Conservation (phyloP, 2,329 filamentous ascomycete species). For the Teratosphaeria destructans region DNA sequence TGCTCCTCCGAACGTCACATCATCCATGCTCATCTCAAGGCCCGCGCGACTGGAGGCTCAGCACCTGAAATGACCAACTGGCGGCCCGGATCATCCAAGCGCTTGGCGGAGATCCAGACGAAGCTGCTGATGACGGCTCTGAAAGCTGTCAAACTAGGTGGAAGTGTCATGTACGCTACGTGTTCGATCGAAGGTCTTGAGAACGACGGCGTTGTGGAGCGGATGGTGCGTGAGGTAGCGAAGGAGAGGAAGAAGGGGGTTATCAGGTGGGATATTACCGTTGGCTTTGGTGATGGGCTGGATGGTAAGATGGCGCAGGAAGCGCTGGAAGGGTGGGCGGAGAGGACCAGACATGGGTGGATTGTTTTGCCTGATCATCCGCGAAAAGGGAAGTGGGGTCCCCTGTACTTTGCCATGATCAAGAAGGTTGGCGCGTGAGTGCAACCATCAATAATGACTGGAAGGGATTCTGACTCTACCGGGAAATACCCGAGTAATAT, state of each 20-base stretch:
- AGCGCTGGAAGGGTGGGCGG: constrained; percentile 15
- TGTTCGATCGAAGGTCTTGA: constrained; percentile 31
- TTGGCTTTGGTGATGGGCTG: constrained; percentile 14
- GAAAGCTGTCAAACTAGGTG: constrained; percentile 25
- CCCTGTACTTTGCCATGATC: constrained; percentile 31
- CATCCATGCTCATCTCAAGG: constrained; percentile 26
- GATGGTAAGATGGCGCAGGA: constrained; percentile 6
- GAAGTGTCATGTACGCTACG: constrained; percentile 31
- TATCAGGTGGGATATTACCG: constrained; percentile 22
- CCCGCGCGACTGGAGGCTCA: constrained; percentile 18
- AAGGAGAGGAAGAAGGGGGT: constrained; percentile 30
- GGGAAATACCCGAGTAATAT: too few relatives aligned
- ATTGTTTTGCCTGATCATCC: constrained; percentile 32
- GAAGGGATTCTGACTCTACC: too few relatives aligned
- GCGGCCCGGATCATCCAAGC: constrained; percentile 27
- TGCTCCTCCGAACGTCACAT: constrained; percentile 34
- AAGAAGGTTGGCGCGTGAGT: constrained; percentile 17
- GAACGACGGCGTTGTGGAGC: constrained; percentile 33
- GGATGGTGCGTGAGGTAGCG: constrained; percentile 22
- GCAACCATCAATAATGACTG: neutral
- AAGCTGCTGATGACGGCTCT: constrained; percentile 30
- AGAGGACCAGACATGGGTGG: constrained; percentile 29
- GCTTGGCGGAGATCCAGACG: constrained; percentile 25
- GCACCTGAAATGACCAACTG: constrained; percentile 30
- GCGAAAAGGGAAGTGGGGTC: constrained; percentile 28